Evolutionary conservation across 306 rosid genomes (phyloP).

Genomic region (Parietaria judaica): DNA sequence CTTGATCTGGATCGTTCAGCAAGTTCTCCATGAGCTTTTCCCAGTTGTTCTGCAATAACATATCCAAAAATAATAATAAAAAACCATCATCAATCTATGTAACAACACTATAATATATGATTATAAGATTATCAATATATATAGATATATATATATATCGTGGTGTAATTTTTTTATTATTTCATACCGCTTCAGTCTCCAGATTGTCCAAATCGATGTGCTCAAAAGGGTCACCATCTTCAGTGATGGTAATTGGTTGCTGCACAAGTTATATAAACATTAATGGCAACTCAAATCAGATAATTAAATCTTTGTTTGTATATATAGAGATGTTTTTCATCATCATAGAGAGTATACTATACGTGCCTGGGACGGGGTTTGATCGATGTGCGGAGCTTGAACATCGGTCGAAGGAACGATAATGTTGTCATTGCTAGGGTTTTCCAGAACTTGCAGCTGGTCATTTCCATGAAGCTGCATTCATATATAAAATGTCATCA

Average conservation of each 20-base stretch:
- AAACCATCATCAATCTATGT: neutral
- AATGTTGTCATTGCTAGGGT: no score
- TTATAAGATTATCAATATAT: neutral
- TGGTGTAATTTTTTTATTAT: neutral
- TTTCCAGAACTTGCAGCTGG: no score
- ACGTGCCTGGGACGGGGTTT: neutral
- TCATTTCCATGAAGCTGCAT: no score
- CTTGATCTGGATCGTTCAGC: neutral
- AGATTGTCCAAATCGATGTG: neutral
- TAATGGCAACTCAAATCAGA: neutral
- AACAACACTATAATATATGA: neutral
- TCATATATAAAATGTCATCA: neutral
- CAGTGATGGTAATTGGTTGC: neutral
- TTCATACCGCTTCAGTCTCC: neutral
- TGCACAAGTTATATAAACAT: neutral
- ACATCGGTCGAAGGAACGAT: neutral
- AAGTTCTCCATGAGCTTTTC: constrained; percentile 18
- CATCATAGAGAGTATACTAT: neutral
- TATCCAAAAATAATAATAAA: neutral
- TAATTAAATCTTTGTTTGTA: neutral
- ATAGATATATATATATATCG: neutral
- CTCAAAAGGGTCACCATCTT: neutral
- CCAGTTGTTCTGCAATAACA: constrained; percentile 14
- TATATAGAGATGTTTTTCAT: no score
- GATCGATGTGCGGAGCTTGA: neutral